These are phyloP conservation scores for Coniella lustricola DNA, from an alignment of 2,329 filamentous ascomycete genomes.

Conservation along the genomic window DNA sequence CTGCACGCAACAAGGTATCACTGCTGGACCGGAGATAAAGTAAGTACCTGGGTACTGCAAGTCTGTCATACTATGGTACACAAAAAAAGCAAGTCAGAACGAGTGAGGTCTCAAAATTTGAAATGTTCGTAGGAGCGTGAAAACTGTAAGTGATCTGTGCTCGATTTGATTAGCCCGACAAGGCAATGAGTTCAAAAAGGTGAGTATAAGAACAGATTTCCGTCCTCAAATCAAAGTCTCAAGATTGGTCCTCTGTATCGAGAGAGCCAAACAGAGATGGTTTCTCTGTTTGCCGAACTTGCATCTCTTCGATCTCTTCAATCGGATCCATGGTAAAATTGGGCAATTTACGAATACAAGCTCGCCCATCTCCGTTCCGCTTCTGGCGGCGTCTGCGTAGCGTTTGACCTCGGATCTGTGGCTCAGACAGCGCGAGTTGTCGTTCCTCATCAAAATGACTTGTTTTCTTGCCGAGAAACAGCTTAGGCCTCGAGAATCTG, in stretches of 20 bases:
- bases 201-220: background rate
- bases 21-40: background rate
- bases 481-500: slow-evolving; percentile 23
- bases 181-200: background rate
- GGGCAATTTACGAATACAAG: slow-evolving; percentile 24
- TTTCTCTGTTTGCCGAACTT: slow-evolving; percentile 2
- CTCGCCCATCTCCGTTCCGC: slow-evolving; percentile 18
- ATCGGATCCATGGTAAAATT: slow-evolving; percentile 26
- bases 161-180: too few species aligned
- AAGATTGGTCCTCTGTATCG: slow-evolving; percentile 17
- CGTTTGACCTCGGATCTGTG: slow-evolving; percentile 6
- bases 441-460: slow-evolving; percentile 2
- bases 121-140: too few species aligned
- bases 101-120: background rate
- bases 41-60: too few species aligned
- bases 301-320: slow-evolving; percentile 23
- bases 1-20: background rate
- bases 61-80: background rate
- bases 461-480: slow-evolving; percentile 22
- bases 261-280: slow-evolving; percentile 22
- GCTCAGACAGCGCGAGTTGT: slow-evolving; percentile 10
- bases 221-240: background rate
- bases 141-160: too few species aligned
- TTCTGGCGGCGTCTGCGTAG: slow-evolving; percentile 5
- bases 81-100: background rate